Evolutionary conservation across 1,284 basidiomycete species (phyloP).

Genomic region (Mycena sp.): DNA sequence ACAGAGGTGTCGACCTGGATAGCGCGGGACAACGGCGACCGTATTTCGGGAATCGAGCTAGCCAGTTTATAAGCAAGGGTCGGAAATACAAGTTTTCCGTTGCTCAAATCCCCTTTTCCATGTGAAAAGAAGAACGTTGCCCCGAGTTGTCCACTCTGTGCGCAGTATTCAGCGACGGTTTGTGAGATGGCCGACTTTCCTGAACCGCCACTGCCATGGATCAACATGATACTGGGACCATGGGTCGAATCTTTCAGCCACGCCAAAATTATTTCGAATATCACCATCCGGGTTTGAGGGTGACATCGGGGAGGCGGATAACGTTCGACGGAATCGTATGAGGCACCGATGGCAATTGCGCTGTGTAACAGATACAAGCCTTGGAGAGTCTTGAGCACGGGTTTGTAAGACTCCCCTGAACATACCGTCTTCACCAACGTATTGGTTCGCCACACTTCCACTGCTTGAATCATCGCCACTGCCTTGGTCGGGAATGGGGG

Average conservation of each 20-base stretch:
- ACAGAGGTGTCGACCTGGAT: constrained; percentile 22
- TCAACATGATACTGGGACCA: constrained; percentile 20
- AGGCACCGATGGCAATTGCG: constrained; percentile 27
- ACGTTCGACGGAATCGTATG: constrained; percentile 25
- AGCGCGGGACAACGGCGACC: constrained; percentile 19
- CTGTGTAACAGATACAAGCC: constrained; percentile 27
- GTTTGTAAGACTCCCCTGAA: not conserved
- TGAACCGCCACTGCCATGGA: constrained; percentile 15
- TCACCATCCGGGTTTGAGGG: constrained; percentile 25
- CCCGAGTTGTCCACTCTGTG: constrained; percentile 27
- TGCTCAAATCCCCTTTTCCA: constrained; percentile 19
- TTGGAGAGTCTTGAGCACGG: not conserved
- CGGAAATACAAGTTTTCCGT: constrained; percentile 21
- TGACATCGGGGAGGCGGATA: constrained; percentile 23
- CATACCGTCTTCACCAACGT: constrained; percentile 18
- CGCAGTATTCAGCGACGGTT: constrained; percentile 28
- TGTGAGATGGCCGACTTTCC: constrained; percentile 26
- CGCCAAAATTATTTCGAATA: constrained; percentile 28
- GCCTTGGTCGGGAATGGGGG: not conserved
- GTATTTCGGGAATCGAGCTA: constrained; percentile 4
- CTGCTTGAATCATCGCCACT: too few species aligned
- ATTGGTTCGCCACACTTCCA: not conserved
- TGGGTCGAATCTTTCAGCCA: constrained; percentile 19
- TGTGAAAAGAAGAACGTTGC: constrained; percentile 29
- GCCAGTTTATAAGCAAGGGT: constrained; percentile 30